These are phyloP conservation scores for Cyclotella cryptica DNA, from an alignment of 108 stramenopile genomes.

Conservation along the genomic window DNA sequence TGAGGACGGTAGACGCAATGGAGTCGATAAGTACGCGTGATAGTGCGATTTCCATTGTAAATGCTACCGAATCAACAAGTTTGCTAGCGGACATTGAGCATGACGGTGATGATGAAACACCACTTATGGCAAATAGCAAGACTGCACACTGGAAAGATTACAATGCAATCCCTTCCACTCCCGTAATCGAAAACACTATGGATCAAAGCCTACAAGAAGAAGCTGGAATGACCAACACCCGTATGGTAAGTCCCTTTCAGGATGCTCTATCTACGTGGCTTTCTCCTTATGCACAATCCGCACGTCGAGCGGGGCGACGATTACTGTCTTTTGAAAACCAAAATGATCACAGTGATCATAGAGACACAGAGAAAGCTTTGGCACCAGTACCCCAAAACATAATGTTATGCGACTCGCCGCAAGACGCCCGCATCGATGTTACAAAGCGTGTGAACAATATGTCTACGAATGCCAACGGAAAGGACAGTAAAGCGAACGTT, in stretches of 20 bases:
- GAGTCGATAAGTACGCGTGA: background rate
- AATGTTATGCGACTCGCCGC: background rate
- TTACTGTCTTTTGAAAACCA: slow-evolving; percentile 11
- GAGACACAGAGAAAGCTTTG: background rate
- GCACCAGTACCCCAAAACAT: background rate
- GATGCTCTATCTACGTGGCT: slow-evolving; percentile 47
- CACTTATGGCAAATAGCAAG: background rate
- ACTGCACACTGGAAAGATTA: slow-evolving; percentile 1
- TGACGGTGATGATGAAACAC: background rate
- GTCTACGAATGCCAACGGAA: background rate
- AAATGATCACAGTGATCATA: background rate
- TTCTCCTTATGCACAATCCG: slow-evolving; percentile 41
- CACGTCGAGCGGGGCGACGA: slow-evolving; percentile 25
- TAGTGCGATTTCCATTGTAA: background rate
- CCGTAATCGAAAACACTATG: slow-evolving; percentile 7
- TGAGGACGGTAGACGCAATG: background rate
- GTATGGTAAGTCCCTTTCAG: slow-evolving; percentile 23
- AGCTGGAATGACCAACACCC: background rate
- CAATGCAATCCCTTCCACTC: slow-evolving; percentile 30
- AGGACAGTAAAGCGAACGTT: background rate
- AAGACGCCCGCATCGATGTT: background rate
- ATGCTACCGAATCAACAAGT: slow-evolving; percentile 31
- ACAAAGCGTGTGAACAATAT: background rate
- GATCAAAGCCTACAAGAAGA: background rate
- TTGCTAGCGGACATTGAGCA: slow-evolving; percentile 17